Base-by-base conservation (phyloP, 1,284 basidiomycete genomes). In the Stygiomarasmius scandens region DNA sequence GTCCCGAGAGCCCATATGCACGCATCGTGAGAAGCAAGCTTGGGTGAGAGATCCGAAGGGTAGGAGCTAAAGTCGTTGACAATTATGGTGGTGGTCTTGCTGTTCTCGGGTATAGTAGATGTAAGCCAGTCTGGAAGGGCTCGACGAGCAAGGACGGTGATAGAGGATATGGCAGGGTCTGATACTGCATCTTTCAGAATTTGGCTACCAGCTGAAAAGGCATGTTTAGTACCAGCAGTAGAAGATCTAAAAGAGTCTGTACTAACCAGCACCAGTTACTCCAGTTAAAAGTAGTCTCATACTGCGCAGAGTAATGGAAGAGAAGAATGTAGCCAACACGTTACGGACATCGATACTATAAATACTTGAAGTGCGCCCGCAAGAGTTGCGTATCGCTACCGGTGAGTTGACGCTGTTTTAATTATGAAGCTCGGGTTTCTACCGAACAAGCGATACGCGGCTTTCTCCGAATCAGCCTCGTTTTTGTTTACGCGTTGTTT, bases 401-500 rank as follows among this genome's bases (percentile, higher is more conserved):
- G n/a, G n/a, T n/a, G n/a, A n/a, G n/a, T n/a, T n/a, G n/a, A n/a
- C n/a, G n/a, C n/a, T n/a, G n/a, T n/a, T 38, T 45, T 9, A 27
- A 34, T 20, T 48, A 47, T 48, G 29, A 20, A 36, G 38, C 23
- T 49, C 67, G n/a, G n/a, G n/a, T n/a, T n/a, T n/a, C n/a, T n/a
- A n/a, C n/a, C n/a, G n/a, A n/a, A n/a, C n/a, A n/a, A n/a, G n/a
- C n/a, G n/a, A n/a, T n/a, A n/a, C n/a, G n/a, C n/a, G n/a, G n/a
- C n/a, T n/a, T n/a, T n/a, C n/a, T n/a, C n/a, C n/a, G n/a, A 32
- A 5, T 32, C 29, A 6, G 5, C 12, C 12, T 32, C 16, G 4
- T 41, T 41, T 12, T 5, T 41, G 60, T 74, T 67, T 66, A 79
- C 78, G 79, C 72, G 78, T 74, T 78, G 62, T 77, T 79, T 73